Base-by-base conservation (phyloP, 305 asterid species). In the Petunia hybrid region DNA sequence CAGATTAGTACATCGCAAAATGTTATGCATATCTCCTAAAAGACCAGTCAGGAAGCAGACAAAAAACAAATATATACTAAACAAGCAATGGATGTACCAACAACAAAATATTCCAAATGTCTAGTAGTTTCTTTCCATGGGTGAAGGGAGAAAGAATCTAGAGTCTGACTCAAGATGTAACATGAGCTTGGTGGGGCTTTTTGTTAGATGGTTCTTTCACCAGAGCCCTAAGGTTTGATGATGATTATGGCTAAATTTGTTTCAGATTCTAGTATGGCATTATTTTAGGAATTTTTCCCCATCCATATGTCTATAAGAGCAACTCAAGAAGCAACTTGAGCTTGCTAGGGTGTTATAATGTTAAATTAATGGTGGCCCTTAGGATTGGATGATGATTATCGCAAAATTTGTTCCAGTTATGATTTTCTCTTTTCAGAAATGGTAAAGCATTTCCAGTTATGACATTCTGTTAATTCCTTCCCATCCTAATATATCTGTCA, bases 11-110 rank as follows among this genome's bases (percentile, higher is more conserved):
- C 7, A 73, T 36, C 8, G 36, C 35, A 36, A 51, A 73, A 35
- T 36, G 12, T 35, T 51, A 48, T 73, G 78, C 76, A 69, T 62
- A 73, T 51, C 78, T 73, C 7, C 48, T 51, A 73, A 16, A 73
- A 73, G 63, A 42, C 7, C 78, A 73, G 78, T 51, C 78, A 73
- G 12, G 63, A 51, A 73, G 63, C 5, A 73, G 46, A 73, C 4
- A 1, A 51, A 51, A 73, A 51, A 51, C 36, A 36, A 73, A 51
- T 13, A 73, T 4, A 51, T 14, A 73, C 22, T 22, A 51, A 73
- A 73, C 1, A 73, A 5, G 43, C 42, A 31, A 51, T 73, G 45
- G 78, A 12, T 51, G 60, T 51, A 73, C 46, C 78, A 51, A 51
- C 63, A 51, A 51, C 63, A 51, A 1, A 4, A 51, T 46, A 42